Base-by-base conservation (phyloP, 2,329 filamentous ascomycete genomes). In the Diplodia seriata region DNA sequence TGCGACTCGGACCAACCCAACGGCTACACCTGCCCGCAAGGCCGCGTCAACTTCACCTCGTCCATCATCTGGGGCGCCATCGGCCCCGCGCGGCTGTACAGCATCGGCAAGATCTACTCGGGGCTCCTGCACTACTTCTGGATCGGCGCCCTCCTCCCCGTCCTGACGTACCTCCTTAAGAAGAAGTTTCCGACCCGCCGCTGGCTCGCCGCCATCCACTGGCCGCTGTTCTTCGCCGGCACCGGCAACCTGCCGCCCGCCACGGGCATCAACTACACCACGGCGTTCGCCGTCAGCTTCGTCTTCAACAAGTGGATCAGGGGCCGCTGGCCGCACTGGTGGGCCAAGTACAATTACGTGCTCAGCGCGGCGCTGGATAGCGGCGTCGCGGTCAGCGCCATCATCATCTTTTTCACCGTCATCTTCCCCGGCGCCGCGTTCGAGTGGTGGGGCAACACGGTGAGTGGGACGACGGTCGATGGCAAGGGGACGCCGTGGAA, bases 61-160 rank as follows among this genome's bases (percentile, higher is more conserved):
- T 89, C 86, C 0, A 85, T 91, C 36, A 90, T 90, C 70, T 91
- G 88, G 88, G 88, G 89, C 18, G 83, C 89, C 50, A 85, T 90
- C 68, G 88, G 88, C 1, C 88, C 85, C 0, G 75, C 76, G 1
- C 78, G 84, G 15, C 76, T 85, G 2, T 85, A 84, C 74, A 81
- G 79, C 5, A 75, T 75, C 15, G 83, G 83, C 5, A 76, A 77
- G 59, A 83, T 85, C 51, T 85, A 85, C 72, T 80, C 79, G 2
- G 73, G 76, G 0, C 74, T 85, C 26, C 73, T 85, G 20, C 82
- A 85, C 69, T 84, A 85, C 72, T 85, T 85, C 76, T 85, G 82
- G 80, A 82, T 85, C 26, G 84, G 80, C 55, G 55, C 86, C 69
- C 61, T 85, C 54, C 75, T 82, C 1, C 86, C 87, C 6, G 71